Evolutionary conservation across 345 rosid genomes (phyloP).

Genomic region (Brassica napus): Da-Ae NC_063442.1:40261001-40261500

Average conservation of each 20-base stretch:
- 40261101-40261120: neutral
- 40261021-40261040: conserved; percentile 66
- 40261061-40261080: conserved; percentile 57
- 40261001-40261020: conserved; percentile 31
- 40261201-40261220: neutral
- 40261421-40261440: neutral
- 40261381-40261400: neutral
- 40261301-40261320: neutral
- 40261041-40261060: conserved; percentile 62
- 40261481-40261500: conserved; percentile 54
- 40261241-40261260: conserved; percentile 57
- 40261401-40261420: neutral
- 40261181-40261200: neutral
- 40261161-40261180: neutral
- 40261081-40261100: conserved; percentile 5
- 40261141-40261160: neutral
- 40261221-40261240: conserved; percentile 35
- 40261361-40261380: neutral
- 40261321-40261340: neutral
- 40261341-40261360: neutral
- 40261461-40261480: conserved; percentile 47
- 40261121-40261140: neutral
- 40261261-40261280: conserved; percentile 26
- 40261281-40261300: neutral
- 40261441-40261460: neutral